Evolutionary conservation across 345 rosid genomes (phyloP), one percentile per base, ranked within the genome.

Genomic region (Cardiospermum halicacabum): DNA sequence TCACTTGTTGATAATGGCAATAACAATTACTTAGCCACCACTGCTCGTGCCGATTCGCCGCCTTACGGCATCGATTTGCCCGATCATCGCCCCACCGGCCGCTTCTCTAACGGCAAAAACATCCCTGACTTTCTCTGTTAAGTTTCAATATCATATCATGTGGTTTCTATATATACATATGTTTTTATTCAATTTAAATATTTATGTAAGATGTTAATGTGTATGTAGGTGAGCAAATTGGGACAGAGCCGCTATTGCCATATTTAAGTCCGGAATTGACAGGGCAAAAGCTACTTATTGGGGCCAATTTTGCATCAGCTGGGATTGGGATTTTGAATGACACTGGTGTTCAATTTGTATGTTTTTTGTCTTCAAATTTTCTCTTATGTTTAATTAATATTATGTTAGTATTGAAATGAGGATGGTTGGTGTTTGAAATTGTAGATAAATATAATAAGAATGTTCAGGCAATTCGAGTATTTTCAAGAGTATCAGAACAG

Each of bases 301-400:
- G 98, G 15, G 98, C 98, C 58, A 93, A 93, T 54, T 93, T 93
- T 34, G 98, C 98, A 53, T 93, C 98, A 1, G 97, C 98, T 31
- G 98, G 98, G 25, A 83, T 93, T 13, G 98, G 98, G 50, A 78
- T 93, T 56, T 90, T 90, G 61, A 86, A 90, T 67, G 98, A 93
- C 71, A 93, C 98, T 5, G 97, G 98, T 32, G 19, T 85, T 47
- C 98, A 93, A 56, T 93, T 93, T 59, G 98, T 90, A 84, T 68
- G 96, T 34, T 34, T 34, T 34, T 5, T 34, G 39, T 34, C 39
- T 34, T 34, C 8, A 34, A 4, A 34, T 2, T 34, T 34, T 34
- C 10, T 11, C 39, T 11, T 39, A 2, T 11, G n/a, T n/a, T n/a
- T n/a, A n/a, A n/a, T n/a, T n/a, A n/a, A n/a, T n/a, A n/a, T n/a